Percentiles rank a stretch among this genome's conserved stretches.
Conservation (phyloP, 495 filamentous ascomycete genomes). For the Lophium mytilinum region DNA sequence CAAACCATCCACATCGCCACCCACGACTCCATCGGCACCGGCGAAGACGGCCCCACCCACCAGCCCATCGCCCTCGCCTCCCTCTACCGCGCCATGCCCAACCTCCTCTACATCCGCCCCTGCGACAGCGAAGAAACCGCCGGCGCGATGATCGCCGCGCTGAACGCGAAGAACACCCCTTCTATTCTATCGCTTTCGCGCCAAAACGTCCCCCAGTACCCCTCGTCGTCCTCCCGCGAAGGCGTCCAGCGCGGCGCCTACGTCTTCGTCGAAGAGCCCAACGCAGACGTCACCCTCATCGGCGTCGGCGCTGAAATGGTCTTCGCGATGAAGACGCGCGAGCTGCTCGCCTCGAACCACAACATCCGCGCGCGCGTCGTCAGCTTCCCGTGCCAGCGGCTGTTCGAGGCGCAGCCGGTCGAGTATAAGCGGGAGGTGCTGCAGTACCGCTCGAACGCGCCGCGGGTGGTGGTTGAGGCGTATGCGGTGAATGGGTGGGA, state of each 20-base stretch:
- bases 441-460: conserved; percentile 30
- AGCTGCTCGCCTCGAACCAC: conserved; percentile 22
- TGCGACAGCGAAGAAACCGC: conserved; percentile 49
- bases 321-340: conserved; percentile 36
- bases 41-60: conserved; percentile 55
- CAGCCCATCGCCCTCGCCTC: conserved; percentile 52
- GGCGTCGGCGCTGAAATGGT: conserved; percentile 43
- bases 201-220: conserved; percentile 39
- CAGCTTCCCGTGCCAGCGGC: conserved; percentile 46
- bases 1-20: conserved; percentile 53
- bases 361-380: conserved; percentile 42
- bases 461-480: conserved; percentile 47
- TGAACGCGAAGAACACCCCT: conserved; percentile 39
- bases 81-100: conserved; percentile 53
- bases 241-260: conserved; percentile 41
- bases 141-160: conserved; percentile 44
- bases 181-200: conserved; percentile 44
- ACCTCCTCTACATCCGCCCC: conserved; percentile 51
- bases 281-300: conserved; percentile 42
- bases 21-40: conserved; percentile 52
- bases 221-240: conserved; percentile 35
- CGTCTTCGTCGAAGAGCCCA: conserved; percentile 38
- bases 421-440: conserved; percentile 43
- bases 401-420: conserved; percentile 44
- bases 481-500: conserved; percentile 52